Evolutionary conservation across 805 yeast genomes (phyloP).

Genomic region (Kodamaea leandrae): DNA sequence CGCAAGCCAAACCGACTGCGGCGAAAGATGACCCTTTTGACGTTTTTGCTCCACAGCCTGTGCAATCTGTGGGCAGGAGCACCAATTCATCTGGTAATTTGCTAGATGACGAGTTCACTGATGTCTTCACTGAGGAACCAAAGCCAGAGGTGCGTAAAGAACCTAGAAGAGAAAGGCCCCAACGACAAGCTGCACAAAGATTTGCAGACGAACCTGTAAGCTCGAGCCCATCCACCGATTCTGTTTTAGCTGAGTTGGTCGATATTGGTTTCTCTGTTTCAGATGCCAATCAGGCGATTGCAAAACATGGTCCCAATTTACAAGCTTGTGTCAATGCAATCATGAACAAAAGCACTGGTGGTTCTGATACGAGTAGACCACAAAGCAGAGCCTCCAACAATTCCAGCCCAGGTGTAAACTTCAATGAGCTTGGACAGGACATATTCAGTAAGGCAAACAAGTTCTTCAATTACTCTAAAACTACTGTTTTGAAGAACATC

Average conservation of each 20-base stretch:
- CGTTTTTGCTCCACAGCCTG: slow-evolving; percentile 5
- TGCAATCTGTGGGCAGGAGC: no score
- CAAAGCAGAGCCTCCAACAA: background rate
- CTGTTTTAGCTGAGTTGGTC: slow-evolving; percentile 61
- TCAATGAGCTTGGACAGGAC: slow-evolving; percentile 55
- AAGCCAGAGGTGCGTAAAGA: background rate
- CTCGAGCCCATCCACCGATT: slow-evolving; percentile 32
- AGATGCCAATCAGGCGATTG: slow-evolving; percentile 59
- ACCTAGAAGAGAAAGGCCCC: background rate
- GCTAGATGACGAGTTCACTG: slow-evolving; percentile 44
- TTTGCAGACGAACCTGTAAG: no score
- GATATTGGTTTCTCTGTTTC: slow-evolving; percentile 78
- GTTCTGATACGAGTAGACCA: background rate
- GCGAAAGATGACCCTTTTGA: slow-evolving; percentile 1
- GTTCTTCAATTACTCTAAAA: slow-evolving; percentile 55
- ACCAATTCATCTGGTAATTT: slow-evolving; percentile 14
- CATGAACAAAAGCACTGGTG: slow-evolving; percentile 42
- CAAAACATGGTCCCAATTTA: slow-evolving; percentile 55
- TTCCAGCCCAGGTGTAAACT: slow-evolving; percentile 7
- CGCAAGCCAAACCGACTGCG: background rate
- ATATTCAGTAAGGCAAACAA: slow-evolving; percentile 59
- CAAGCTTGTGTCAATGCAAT: slow-evolving; percentile 64
- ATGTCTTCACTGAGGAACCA: slow-evolving; percentile 24
- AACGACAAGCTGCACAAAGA: background rate
- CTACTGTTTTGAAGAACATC: slow-evolving; percentile 60